Conservation (phyloP, 257 asterid genomes). For the Solanum sejunctum region DNA sequence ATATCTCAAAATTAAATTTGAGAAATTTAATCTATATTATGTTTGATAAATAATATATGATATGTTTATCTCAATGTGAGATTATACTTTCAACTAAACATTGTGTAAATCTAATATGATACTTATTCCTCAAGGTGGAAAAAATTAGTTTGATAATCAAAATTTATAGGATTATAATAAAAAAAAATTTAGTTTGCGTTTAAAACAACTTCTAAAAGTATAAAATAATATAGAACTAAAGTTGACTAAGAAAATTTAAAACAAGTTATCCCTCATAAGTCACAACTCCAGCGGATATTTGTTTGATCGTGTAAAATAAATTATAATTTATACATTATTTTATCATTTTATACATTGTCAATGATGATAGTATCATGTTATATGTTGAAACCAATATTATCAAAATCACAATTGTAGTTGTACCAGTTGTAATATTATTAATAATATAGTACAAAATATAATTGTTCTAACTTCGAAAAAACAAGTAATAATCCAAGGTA, state of each 20-base stretch:
- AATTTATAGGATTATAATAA: too few relatives aligned
- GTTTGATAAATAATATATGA: too few relatives aligned
- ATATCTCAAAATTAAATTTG: too few relatives aligned
- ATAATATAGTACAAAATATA: background rate
- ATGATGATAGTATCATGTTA: background rate
- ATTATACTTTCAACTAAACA: too few relatives aligned
- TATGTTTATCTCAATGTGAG: too few relatives aligned
- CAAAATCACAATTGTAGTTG: background rate
- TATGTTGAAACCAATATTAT: background rate
- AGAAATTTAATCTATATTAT: too few relatives aligned
- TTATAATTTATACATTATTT: background rate
- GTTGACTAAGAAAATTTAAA: background rate
- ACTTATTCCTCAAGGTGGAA: too few relatives aligned
- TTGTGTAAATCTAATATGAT: too few relatives aligned
- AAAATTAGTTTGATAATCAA: too few relatives aligned
- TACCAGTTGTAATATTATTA: background rate
- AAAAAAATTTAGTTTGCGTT: too few relatives aligned
- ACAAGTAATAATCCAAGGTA: background rate
- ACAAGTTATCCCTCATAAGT: background rate
- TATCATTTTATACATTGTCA: background rate
- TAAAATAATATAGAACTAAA: background rate
- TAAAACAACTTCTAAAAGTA: too few relatives aligned
- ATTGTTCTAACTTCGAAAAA: background rate
- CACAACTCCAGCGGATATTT: background rate
- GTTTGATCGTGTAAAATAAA: background rate